These are phyloP conservation scores for Cyberlindnera suaveolens DNA, from an alignment of 805 yeast genomes.

Conservation along the genomic window DNA sequence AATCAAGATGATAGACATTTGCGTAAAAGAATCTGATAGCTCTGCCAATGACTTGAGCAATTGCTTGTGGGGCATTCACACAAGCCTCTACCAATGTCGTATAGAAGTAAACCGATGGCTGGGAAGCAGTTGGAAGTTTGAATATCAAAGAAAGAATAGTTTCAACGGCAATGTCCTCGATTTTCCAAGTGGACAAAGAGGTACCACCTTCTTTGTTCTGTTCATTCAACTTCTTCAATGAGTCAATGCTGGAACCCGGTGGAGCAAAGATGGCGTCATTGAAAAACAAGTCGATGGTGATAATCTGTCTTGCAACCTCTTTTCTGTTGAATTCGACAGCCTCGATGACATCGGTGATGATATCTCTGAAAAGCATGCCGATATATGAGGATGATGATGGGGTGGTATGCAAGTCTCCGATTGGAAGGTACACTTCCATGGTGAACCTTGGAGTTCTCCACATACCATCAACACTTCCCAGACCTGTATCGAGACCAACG, in stretches of 20 bases:
- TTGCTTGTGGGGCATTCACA: slow-evolving; percentile 68
- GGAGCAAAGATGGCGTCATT: slow-evolving; percentile 56
- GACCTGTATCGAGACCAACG: slow-evolving; percentile 28
- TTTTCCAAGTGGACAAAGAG: slow-evolving; percentile 67
- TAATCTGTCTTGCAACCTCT: slow-evolving; percentile 78
- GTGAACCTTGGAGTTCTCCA: slow-evolving; percentile 61
- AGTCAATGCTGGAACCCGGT: slow-evolving; percentile 75
- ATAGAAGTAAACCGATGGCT: slow-evolving; percentile 73
- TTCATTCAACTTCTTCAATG: slow-evolving; percentile 39
- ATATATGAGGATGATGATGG: slow-evolving; percentile 46
- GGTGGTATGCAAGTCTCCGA: slow-evolving; percentile 57
- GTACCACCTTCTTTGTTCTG: slow-evolving; percentile 31
- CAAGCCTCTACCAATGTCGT: slow-evolving; percentile 84
- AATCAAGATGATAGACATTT: slow-evolving; percentile 61
- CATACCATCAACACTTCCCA: slow-evolving; percentile 53
- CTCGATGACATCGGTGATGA: slow-evolving; percentile 66
- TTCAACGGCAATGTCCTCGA: slow-evolving; percentile 87
- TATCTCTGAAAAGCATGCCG: slow-evolving; percentile 66
- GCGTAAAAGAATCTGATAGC: slow-evolving; percentile 79
- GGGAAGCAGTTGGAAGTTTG: slow-evolving; percentile 61
- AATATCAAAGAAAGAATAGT: slow-evolving; percentile 72
- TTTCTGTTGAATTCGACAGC: slow-evolving; percentile 84
- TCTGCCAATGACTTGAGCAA: slow-evolving; percentile 93
- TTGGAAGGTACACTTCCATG: slow-evolving; percentile 53
- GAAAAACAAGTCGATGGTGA: slow-evolving; percentile 69